Evolutionary conservation across 1,284 basidiomycete species (phyloP), one percentile per base, ranked within the genome.

Genomic region (Trametes versicolor): DNA sequence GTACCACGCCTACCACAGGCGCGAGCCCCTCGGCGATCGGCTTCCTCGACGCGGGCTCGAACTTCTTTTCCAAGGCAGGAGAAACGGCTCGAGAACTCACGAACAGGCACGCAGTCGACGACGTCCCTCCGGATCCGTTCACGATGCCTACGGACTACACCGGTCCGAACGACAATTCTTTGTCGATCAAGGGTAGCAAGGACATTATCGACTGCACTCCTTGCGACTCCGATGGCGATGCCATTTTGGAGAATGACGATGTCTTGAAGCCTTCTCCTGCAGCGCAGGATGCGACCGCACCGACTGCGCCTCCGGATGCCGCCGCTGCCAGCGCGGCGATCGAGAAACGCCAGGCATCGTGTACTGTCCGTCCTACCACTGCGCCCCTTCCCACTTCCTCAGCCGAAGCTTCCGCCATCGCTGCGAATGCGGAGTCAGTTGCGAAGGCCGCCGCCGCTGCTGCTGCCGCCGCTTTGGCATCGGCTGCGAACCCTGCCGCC

Each of bases 371-470:
- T n/a, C 41, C 41, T 5, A 49, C 48, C n/a, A 17, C 52, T 13
- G 47, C 27, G 36, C 32, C 55, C 15, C 55, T 58, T 4, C 25
- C 62, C 1, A 63, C 57, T 7, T 41, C 62, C 9, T 54, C 57
- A 5, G 43, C 62, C 7, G 51, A 58, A 13, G 62, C 56, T 9
- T 45, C 62, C 7, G 51, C 51, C 2, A 43, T 27, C 19, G 62
- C 62, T 0, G 51, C 51, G 1, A 51, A 43, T 7, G 48, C 45
- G 21, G 27, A n/a, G 43, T 2, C 19, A 12, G 19, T 32, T 19
- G 55, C 55, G 15, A 48, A 58, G 45, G 56, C 62, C 12, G 62
- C 56, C 13, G 62, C 62, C 15, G 62, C 62, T 34, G 62, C 62
- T 12, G 62, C 62, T 13, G 56, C 56, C 12, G 62, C 56, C 43